Conservation (phyloP, 2,329 filamentous ascomycete species). For the Fusarium acutatum region DNA sequence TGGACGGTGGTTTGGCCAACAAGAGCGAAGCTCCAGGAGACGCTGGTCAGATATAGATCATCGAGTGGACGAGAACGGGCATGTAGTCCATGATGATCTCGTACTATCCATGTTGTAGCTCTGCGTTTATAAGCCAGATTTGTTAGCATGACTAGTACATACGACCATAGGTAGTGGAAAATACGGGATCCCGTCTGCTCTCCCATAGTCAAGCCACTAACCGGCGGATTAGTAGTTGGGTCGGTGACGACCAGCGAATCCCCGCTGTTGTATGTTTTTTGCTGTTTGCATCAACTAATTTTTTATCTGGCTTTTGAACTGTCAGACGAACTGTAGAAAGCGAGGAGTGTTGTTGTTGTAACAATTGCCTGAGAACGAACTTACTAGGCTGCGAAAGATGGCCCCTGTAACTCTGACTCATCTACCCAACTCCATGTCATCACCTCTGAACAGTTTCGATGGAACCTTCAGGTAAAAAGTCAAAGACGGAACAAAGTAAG, state of each 20-base stretch:
- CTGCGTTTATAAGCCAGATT: rapidly evolving
- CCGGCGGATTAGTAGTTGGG: conserved; percentile 21
- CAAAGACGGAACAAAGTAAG: background rate
- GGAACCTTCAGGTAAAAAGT: background rate
- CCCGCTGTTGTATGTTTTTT: conserved; percentile 23
- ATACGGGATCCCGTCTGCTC: conserved; percentile 22
- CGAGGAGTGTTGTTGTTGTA: background rate
- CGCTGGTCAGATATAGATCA: background rate
- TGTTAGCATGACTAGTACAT: rapidly evolving
- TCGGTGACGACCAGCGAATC: conserved; percentile 23
- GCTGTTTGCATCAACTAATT: too few relatives aligned
- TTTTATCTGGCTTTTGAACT: background rate
- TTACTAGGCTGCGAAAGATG: background rate
- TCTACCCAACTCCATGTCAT: background rate
- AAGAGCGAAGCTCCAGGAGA: background rate
- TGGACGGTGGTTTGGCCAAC: background rate
- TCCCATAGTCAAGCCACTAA: conserved; percentile 21
- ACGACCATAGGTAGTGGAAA: conserved; percentile 21
- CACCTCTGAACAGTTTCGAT: background rate
- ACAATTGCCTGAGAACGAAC: background rate
- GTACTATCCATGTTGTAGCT: background rate
- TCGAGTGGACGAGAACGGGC: background rate
- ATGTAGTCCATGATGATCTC: background rate
- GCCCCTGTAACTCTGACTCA: background rate
- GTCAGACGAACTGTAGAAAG: background rate